phyloP scores from a whole-genome alignment of 2,329 filamentous ascomycete species.

The Sarocladiaceae sp. region DNA sequence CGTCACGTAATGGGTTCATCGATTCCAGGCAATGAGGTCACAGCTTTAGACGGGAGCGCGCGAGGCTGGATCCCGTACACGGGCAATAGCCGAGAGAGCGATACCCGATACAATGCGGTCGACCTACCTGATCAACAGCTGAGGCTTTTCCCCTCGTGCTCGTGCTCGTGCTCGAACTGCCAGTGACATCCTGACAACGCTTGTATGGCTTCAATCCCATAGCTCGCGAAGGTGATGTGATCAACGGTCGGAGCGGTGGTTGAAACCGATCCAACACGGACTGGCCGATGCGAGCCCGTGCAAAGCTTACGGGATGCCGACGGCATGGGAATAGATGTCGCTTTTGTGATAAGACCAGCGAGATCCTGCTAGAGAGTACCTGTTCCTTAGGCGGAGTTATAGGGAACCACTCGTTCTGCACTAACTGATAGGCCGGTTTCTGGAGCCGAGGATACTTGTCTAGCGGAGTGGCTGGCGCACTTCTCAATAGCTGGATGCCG shows the following conservation, averaged over 20 bases:
- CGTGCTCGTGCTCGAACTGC: no score
- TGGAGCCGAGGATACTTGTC: not conserved
- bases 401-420: not conserved
- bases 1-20: no score
- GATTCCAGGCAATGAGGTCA: no score
- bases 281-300: not conserved
- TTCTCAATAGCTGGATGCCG: not conserved
- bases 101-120: no score
- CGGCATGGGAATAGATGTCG: not conserved
- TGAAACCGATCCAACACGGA: not conserved
- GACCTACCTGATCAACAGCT: no score
- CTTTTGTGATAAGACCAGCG: not conserved
- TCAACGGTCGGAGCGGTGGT: not conserved
- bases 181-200: no score
- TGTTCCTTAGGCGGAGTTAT: not conserved
- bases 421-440: constrained; percentile 1
- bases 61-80: no score
- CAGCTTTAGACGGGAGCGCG: no score
- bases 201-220: no score
- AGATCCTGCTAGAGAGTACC: not conserved
- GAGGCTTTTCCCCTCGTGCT: no score
- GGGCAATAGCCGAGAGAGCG: no score
- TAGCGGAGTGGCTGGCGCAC: not conserved
- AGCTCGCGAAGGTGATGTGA: not conserved
- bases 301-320: not conserved